Conservation (phyloP, 345 rosid genomes). For the Sisymbrium altissimum region DNA sequence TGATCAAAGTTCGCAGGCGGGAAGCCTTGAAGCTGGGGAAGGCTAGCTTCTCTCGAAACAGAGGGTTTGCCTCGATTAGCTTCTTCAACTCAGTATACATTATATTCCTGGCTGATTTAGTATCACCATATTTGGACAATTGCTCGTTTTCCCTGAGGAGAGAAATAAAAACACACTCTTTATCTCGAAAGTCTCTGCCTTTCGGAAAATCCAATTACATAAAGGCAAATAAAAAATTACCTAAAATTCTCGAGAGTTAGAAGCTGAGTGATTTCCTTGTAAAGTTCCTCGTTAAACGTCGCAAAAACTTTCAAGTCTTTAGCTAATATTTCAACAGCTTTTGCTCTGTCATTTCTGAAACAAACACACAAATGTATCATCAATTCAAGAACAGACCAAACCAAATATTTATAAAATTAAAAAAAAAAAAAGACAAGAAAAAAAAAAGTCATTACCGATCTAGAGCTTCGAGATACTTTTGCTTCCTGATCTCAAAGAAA, state of each 20-base stretch:
- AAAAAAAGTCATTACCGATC: constrained; percentile 36
- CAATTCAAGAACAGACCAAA: background rate
- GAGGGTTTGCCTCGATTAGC: constrained; percentile 84
- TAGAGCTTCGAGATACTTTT: constrained; percentile 62
- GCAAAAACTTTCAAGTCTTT: constrained; percentile 83
- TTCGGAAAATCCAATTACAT: background rate
- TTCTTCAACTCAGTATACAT: constrained; percentile 87
- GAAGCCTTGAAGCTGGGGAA: constrained; percentile 77
- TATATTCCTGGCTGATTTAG: constrained; percentile 83
- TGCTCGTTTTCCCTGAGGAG: constrained; percentile 78
- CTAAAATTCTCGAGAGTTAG: constrained; percentile 80
- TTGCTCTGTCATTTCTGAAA: constrained; percentile 71
- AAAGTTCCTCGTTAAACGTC: constrained; percentile 81
- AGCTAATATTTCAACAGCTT: constrained; percentile 84
- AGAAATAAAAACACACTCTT: background rate
- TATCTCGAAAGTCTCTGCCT: background rate
- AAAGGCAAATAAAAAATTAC: constrained; percentile 25
- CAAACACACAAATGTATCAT: constrained; percentile 8
- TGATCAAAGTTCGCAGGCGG: constrained; percentile 75
- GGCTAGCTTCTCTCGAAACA: constrained; percentile 79
- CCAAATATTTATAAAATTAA: too few relatives aligned
- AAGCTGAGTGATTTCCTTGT: constrained; percentile 88
- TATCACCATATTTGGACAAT: constrained; percentile 86
- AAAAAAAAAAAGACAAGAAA: background rate
- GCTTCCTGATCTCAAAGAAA: constrained; percentile 58